Evolutionary conservation across 768 basidiomycete species (phyloP).

Genomic region (Boletus rubropictus): DNA sequence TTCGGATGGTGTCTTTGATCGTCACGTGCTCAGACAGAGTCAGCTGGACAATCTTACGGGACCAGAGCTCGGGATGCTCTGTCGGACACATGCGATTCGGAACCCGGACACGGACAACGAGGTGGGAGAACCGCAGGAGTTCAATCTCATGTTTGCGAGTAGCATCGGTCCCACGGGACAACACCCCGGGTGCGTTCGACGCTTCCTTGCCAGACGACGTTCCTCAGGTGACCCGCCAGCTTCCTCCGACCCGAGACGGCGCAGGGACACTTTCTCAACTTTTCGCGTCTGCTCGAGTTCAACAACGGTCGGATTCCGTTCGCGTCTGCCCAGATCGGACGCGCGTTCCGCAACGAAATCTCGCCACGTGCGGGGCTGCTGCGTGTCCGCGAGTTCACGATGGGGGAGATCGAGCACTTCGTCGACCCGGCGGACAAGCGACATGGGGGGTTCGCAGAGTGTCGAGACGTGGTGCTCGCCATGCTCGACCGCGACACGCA

Average conservation of each 20-base stretch:
- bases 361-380: conserved; percentile 93
- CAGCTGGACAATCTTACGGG: conserved; percentile 83
- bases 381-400: conserved; percentile 97
- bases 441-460: conserved; percentile 79
- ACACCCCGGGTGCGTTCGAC: conserved; percentile 67
- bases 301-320: conserved; percentile 97
- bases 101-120: conserved; percentile 94
- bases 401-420: conserved; percentile 99
- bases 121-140: conserved; percentile 87
- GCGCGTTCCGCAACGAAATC: conserved; percentile 96
- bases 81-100: conserved; percentile 68
- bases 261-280: conserved; percentile 98
- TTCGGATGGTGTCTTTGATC: neutral
- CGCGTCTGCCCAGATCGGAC: conserved; percentile 94
- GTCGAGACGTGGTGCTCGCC: conserved; percentile 65
- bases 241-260: conserved; percentile 97
- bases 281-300: conserved; percentile 93
- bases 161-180: conserved; percentile 97
- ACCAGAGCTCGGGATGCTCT: conserved; percentile 80
- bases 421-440: conserved; percentile 92
- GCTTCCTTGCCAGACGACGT: fast-evolving
- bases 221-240: conserved; percentile 33
- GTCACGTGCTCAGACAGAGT: neutral
- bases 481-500: conserved; percentile 86
- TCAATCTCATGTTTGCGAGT: conserved; percentile 98